phyloP scores from a whole-genome alignment of 768 basidiomycete species.

The Crepidotus variabilis region DNA sequence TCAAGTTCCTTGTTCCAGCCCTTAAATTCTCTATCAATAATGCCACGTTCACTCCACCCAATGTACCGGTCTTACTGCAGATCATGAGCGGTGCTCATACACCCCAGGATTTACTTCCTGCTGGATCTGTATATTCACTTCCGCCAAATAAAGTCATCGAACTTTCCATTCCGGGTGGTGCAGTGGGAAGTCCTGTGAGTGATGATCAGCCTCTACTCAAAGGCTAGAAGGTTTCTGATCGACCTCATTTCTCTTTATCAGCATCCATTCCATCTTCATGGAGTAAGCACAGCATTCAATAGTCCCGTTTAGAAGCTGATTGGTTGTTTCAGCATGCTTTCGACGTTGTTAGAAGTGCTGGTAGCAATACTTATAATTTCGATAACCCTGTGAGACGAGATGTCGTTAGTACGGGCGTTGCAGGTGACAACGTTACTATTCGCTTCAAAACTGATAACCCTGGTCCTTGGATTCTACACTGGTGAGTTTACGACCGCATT shows the following conservation, averaged over 20 bases:
- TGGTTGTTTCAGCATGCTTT: constrained; percentile 26
- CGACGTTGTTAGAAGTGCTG: constrained; percentile 39
- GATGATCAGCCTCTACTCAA: background rate
- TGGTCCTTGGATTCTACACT: constrained; percentile 57
- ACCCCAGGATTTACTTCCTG: constrained; percentile 37
- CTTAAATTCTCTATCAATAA: constrained; percentile 14
- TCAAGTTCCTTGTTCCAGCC: constrained; percentile 10
- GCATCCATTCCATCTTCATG: constrained; percentile 48
- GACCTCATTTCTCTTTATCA: background rate
- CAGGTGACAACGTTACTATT: constrained; percentile 44
- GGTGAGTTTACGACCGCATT: constrained; percentile 17
- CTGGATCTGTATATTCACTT: constrained; percentile 38
- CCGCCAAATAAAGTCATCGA: constrained; percentile 47
- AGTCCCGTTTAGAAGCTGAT: constrained; percentile 9
- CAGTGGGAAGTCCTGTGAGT: constrained; percentile 23
- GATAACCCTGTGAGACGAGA: constrained; percentile 57
- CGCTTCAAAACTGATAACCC: constrained; percentile 68
- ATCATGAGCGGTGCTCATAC: constrained; percentile 40
- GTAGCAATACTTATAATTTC: constrained; percentile 36
- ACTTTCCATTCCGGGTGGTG: constrained; percentile 35
- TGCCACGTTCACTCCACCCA: constrained; percentile 28
- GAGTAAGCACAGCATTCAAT: constrained; percentile 26
- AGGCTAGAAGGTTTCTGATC: background rate
- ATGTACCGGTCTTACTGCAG: constrained; percentile 45
- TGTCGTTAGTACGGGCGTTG: constrained; percentile 41